Percentiles rank a stretch among this genome's conserved stretches.
These are phyloP conservation scores for Fremontodendron californicum DNA, from an alignment of 345 rosid species.

Conservation along the genomic window DNA sequence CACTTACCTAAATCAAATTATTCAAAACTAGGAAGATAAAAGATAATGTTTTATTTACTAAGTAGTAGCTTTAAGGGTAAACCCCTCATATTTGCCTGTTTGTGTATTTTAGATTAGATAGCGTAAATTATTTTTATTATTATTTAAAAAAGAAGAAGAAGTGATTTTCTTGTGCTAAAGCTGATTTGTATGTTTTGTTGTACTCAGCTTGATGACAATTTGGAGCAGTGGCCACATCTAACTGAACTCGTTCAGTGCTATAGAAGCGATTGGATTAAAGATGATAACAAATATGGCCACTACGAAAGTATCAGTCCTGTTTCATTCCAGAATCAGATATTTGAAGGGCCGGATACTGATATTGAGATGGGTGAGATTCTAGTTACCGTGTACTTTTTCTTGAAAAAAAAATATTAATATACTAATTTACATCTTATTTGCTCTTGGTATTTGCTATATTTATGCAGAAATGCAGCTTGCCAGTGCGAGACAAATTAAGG, in stretches of 20 bases:
- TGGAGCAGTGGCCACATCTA: conserved; percentile 97
- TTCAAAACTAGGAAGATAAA: neutral
- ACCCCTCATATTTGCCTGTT: neutral
- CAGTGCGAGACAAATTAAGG: conserved; percentile 59
- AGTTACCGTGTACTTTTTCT: neutral
- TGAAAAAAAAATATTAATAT: neutral
- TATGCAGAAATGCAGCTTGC: conserved; percentile 75
- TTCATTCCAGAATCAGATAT: conserved; percentile 75
- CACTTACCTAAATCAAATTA: neutral
- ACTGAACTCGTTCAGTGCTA: conserved; percentile 83
- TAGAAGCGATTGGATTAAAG: conserved; percentile 87
- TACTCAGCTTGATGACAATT: conserved; percentile 74
- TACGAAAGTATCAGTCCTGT: conserved; percentile 58
- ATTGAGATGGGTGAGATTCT: conserved; percentile 69
- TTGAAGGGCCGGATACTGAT: conserved; percentile 97
- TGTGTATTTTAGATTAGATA: neutral
- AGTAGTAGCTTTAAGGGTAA: neutral
- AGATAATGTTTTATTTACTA: neutral
- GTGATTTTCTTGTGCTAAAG: neutral
- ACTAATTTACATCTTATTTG: neutral
- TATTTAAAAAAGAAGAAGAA: neutral
- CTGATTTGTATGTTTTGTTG: neutral
- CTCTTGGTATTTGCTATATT: conserved; percentile 9
- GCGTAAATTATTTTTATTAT: neutral
- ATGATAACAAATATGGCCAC: conserved; percentile 89